These are phyloP conservation scores for Thalassiosira oceanica DNA, from an alignment of 352 stramenopile genomes.

Conservation along the genomic window DNA sequence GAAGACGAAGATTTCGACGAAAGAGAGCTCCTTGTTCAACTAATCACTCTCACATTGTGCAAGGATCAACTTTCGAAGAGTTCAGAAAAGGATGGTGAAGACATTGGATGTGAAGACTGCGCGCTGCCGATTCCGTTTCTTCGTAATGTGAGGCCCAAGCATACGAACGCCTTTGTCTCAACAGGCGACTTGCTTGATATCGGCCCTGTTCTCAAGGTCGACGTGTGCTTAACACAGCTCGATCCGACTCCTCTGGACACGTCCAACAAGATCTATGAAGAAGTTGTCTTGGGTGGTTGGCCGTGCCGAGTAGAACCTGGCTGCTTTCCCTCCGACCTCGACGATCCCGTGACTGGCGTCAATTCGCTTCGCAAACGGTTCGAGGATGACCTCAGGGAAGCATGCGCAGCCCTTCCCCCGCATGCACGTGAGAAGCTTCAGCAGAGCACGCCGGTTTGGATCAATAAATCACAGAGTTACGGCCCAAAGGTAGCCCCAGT, in stretches of 20 bases:
- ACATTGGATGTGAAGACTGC: slow-evolving; percentile 18
- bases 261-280: slow-evolving; percentile 56
- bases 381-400: slow-evolving; percentile 41
- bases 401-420: slow-evolving; percentile 34
- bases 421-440: slow-evolving; percentile 43
- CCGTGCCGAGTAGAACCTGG: slow-evolving; percentile 25
- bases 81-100: slow-evolving; percentile 10
- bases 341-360: slow-evolving; percentile 16
- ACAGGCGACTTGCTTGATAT: slow-evolving; percentile 27
- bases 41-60: slow-evolving; percentile 2
- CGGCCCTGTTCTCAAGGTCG: slow-evolving; percentile 4
- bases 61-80: slow-evolving; percentile 14
- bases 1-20: slow-evolving; percentile 13
- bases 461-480: slow-evolving; percentile 65
- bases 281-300: slow-evolving; percentile 49
- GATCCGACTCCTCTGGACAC: slow-evolving; percentile 55
- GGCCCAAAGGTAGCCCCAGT: slow-evolving; percentile 57
- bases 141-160: slow-evolving; percentile 3
- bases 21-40: slow-evolving; percentile 4
- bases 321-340: slow-evolving; percentile 8
- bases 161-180: not conserved
- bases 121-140: too few relatives aligned
- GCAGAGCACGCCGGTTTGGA: slow-evolving; percentile 59
- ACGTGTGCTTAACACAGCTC: slow-evolving; percentile 8
- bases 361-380: slow-evolving; percentile 30